phyloP scores from a whole-genome alignment of 306 rosid genomes.

The Castanea mollissima region DNA sequence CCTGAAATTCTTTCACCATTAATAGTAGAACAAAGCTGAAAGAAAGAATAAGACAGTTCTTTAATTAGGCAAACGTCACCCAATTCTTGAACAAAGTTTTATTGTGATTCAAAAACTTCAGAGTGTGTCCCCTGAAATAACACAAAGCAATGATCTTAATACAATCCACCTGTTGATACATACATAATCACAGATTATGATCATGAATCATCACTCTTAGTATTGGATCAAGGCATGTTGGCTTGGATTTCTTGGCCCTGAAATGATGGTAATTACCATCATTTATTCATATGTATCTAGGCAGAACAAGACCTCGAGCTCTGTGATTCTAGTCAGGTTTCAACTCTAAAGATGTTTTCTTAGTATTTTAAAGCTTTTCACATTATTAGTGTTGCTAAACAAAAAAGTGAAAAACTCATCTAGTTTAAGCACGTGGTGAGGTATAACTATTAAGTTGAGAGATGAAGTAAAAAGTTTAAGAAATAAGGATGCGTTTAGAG shows the following conservation, averaged over 20 bases:
- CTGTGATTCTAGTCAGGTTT: not conserved
- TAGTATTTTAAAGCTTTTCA: not conserved
- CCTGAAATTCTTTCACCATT: too few species aligned
- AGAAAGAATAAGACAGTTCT: too few species aligned
- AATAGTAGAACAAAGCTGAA: too few species aligned
- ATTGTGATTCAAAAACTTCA: too few species aligned
- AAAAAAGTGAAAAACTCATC: too few species aligned
- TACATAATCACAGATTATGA: too few species aligned
- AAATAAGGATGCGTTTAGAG: not conserved
- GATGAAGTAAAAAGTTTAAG: not conserved
- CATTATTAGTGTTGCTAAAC: not conserved
- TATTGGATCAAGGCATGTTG: not conserved
- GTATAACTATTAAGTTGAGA: slow-evolving; percentile 8
- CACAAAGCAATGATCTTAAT: too few species aligned
- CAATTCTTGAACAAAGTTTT: too few species aligned
- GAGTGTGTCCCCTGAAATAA: too few species aligned
- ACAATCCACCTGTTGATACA: too few species aligned
- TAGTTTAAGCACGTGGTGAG: not conserved
- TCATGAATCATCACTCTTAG: too few species aligned
- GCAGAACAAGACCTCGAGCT: not conserved
- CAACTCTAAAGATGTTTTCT: not conserved
- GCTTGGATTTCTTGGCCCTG: not conserved
- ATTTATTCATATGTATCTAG: not conserved
- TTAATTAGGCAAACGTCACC: too few species aligned
- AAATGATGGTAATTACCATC: not conserved